Percentiles rank a stretch among this genome's conserved stretches.
Conservation (phyloP, 495 filamentous ascomycete species). For the Clavariopsis aquatica region DNA sequence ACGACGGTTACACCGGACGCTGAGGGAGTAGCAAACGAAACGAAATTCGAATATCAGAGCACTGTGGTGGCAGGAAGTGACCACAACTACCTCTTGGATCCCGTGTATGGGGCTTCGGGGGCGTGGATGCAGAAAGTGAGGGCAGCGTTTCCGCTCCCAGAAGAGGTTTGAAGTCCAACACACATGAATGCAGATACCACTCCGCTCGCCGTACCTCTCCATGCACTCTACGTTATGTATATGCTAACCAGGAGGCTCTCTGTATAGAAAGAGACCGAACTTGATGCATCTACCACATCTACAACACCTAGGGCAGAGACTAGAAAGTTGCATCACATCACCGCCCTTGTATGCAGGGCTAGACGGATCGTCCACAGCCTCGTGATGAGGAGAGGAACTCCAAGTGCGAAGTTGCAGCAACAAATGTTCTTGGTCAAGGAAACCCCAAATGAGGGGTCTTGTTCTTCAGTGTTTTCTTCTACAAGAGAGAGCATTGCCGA, state of each 20-base stretch:
- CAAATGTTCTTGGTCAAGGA: neutral
- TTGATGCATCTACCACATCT: neutral
- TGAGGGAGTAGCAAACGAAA: neutral
- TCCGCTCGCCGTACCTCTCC: neutral
- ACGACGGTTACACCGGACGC: neutral
- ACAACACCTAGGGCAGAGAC: neutral
- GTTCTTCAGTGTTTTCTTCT: neutral
- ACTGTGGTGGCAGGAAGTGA: slow-evolving; percentile 9
- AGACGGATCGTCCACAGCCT: neutral
- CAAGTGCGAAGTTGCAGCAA: neutral
- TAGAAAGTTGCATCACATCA: neutral
- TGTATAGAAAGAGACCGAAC: neutral
- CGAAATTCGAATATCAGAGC: slow-evolving; percentile 10
- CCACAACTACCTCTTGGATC: slow-evolving; percentile 28
- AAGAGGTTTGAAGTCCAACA: slow-evolving; percentile 10
- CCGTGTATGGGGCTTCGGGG: slow-evolving; percentile 16
- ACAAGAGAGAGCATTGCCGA: neutral
- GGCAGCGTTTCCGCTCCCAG: slow-evolving; percentile 10
- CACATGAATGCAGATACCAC: neutral
- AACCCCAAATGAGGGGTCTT: neutral
- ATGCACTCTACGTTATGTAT: neutral
- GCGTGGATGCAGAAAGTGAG: slow-evolving; percentile 16
- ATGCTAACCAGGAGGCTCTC: neutral
- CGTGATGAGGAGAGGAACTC: neutral
- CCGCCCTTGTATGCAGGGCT: neutral